Percentiles rank a stretch among this genome's conserved stretches.
These are phyloP conservation scores for Pestalotiopsis sp. DNA, from an alignment of 2,329 filamentous ascomycete genomes.

Conservation along the genomic window DNA sequence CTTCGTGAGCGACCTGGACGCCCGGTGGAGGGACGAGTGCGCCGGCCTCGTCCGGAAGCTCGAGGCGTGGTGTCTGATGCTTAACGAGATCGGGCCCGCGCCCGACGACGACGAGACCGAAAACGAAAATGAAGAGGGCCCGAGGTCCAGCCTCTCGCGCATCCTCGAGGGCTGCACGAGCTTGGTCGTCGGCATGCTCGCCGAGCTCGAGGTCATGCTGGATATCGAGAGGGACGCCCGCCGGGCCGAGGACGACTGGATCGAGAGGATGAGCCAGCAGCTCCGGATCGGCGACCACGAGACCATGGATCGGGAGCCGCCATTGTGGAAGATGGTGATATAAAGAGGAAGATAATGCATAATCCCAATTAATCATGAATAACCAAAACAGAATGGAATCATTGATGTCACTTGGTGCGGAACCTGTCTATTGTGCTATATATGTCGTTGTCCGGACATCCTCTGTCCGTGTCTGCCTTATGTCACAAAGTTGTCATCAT, in stretches of 20 bases:
- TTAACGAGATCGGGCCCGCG: slow-evolving; percentile 45
- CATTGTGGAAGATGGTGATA: slow-evolving; percentile 30
- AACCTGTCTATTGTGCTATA: background rate
- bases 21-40: slow-evolving; percentile 62
- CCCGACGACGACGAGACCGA: background rate
- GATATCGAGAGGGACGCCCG: slow-evolving; percentile 62
- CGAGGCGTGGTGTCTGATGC: slow-evolving; percentile 53
- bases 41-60: slow-evolving; percentile 54
- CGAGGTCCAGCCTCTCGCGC: slow-evolving; percentile 26
- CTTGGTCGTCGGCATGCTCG: slow-evolving; percentile 61
- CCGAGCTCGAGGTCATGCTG: slow-evolving; percentile 65
- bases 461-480: background rate
- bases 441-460: background rate
- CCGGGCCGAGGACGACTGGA: slow-evolving; percentile 60
- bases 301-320: slow-evolving; percentile 25
- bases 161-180: slow-evolving; percentile 30
- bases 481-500: background rate
- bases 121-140: background rate
- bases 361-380: background rate
- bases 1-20: slow-evolving; percentile 59
- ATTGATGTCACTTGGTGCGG: background rate
- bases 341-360: background rate
- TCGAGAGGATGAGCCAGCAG: slow-evolving; percentile 53
- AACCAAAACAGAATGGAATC: background rate
- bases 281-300: slow-evolving; percentile 36